Evolutionary conservation across 108 stramenopile species (phyloP).

Genomic region (Skeletonema tropicum): DNA sequence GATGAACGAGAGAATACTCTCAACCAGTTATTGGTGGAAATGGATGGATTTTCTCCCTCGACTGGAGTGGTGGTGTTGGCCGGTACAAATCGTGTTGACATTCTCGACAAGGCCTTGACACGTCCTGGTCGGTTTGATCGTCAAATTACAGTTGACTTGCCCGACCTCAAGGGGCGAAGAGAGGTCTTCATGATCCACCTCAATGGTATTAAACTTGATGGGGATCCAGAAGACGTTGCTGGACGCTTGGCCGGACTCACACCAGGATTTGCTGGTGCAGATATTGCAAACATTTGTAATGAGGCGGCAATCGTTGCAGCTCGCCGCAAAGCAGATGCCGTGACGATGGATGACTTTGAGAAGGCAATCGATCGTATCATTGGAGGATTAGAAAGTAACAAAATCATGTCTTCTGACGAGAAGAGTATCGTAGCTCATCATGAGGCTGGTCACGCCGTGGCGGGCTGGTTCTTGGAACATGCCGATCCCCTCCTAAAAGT

Average conservation of each 20-base stretch:
- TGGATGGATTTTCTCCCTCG: slow-evolving; percentile 94
- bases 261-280: slow-evolving; percentile 95
- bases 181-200: slow-evolving; percentile 94
- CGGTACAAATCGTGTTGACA: slow-evolving; percentile 94
- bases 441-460: slow-evolving; percentile 98
- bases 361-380: slow-evolving; percentile 94
- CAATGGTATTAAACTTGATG: slow-evolving; percentile 80
- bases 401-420: slow-evolving; percentile 92
- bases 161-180: slow-evolving; percentile 93
- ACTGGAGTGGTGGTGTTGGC: slow-evolving; percentile 94
- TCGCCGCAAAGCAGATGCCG: slow-evolving; percentile 82
- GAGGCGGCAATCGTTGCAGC: slow-evolving; percentile 98
- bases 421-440: slow-evolving; percentile 94
- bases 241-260: slow-evolving; percentile 92
- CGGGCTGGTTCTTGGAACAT: slow-evolving; percentile 95
- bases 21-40: slow-evolving; percentile 98
- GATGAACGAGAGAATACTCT: slow-evolving; percentile 99
- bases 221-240: slow-evolving; percentile 63
- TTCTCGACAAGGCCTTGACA: slow-evolving; percentile 91
- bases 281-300: slow-evolving; percentile 98
- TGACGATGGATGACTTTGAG: slow-evolving; percentile 93
- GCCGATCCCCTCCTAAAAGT: slow-evolving; percentile 97
- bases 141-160: slow-evolving; percentile 93
- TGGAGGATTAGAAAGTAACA: slow-evolving; percentile 94
- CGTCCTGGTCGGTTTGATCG: slow-evolving; percentile 94